phyloP scores from a whole-genome alignment of 2,329 filamentous ascomycete species.

The Hypomyces perniciosus region DNA sequence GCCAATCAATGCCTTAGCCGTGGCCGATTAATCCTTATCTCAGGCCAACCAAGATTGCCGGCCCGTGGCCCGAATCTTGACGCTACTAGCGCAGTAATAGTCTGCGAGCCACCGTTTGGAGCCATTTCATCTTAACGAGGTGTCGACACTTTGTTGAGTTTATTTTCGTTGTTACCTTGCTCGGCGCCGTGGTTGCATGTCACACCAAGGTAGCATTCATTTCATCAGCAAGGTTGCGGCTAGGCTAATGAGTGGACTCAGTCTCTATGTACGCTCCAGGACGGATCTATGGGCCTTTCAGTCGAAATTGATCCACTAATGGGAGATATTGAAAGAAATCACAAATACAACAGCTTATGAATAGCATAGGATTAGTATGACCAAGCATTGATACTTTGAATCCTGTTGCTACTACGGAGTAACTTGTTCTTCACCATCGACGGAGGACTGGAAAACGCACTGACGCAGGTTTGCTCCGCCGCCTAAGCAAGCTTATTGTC shows the following conservation, averaged over 20 bases:
- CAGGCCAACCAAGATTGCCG: conserved; percentile 30
- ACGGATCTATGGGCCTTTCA: no score
- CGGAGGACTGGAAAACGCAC: background rate
- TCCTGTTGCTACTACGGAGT: no score
- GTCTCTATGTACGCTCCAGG: no score
- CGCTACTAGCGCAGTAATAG: conserved; percentile 14
- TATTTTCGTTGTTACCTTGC: background rate
- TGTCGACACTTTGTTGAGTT: background rate
- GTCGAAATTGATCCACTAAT: no score
- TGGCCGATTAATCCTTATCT: conserved; percentile 34
- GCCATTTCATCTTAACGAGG: conserved; percentile 2
- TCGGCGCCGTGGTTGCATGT: background rate
- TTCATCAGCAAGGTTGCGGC: background rate
- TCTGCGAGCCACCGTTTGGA: background rate
- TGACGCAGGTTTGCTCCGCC: conserved; percentile 2
- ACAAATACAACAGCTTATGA: no score
- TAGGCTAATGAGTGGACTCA: background rate
- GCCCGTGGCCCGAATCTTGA: conserved; percentile 17
- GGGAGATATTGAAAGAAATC: no score
- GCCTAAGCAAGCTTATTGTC: conserved; percentile 9
- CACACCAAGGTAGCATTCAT: background rate
- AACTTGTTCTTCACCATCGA: no score
- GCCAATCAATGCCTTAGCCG: conserved; percentile 32
- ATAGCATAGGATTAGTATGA: no score
- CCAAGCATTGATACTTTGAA: no score